Percentiles rank a stretch among this genome's conserved stretches.
Evolutionary conservation across 129 eudicot genomes (phyloP).

Genomic region (Flaveria robusta): DNA sequence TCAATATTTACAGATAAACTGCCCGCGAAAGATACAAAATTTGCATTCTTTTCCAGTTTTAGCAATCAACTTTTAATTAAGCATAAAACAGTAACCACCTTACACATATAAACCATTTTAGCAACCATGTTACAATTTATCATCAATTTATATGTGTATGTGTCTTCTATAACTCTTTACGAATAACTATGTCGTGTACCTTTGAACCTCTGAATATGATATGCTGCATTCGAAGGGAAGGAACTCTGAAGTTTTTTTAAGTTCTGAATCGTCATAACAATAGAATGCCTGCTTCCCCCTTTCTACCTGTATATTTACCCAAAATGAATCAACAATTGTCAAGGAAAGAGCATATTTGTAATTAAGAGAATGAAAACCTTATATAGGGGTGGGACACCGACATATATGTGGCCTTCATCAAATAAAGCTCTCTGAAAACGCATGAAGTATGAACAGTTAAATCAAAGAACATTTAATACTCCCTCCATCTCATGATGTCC

Average conservation of each 20-base stretch:
- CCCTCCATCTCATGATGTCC: background rate
- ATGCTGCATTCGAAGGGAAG: conserved; percentile 86
- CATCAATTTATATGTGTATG: background rate
- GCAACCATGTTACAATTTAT: background rate
- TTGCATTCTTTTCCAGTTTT: background rate
- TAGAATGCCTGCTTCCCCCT: conserved; percentile 85
- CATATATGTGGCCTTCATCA: conserved; percentile 92
- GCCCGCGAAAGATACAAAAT: background rate
- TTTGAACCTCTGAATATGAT: conserved; percentile 94
- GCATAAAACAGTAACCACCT: background rate
- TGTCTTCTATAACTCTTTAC: background rate
- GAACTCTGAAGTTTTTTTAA: conserved; percentile 55
- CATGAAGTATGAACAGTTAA: background rate
- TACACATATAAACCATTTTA: background rate
- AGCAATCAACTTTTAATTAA: background rate
- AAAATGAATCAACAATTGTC: conserved; percentile 21
- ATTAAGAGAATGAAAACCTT: conserved; percentile 53
- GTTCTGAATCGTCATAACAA: conserved; percentile 82
- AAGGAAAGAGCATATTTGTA: background rate
- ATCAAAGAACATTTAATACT: background rate
- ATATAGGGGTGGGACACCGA: conserved; percentile 96
- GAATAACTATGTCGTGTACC: conserved; percentile 42
- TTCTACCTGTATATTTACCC: conserved; percentile 62
- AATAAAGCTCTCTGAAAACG: conserved; percentile 85
- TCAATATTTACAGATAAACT: background rate